Evolutionary conservation across 1,284 basidiomycete species (phyloP), one percentile per base, ranked within the genome.

Genomic region (Ceraceosorus guamensis): DNA sequence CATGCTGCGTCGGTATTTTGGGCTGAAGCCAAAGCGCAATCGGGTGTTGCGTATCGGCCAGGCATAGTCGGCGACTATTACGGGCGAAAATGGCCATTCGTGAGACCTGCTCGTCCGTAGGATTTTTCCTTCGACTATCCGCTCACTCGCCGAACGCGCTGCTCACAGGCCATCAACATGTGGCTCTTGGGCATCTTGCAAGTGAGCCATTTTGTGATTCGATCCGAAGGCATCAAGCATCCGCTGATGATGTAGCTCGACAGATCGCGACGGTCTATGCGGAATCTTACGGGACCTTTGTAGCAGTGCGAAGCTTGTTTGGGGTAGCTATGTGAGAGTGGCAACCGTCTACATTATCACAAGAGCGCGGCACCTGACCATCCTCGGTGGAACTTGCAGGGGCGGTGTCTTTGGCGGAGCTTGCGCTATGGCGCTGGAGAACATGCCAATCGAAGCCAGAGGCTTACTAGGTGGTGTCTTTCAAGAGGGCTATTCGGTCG

Each of bases 401-500:
- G 61, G 63, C 1, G 63, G 63, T 33, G 59, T 66, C 13, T 66
- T 56, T n/a, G 63, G 66, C 5, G 55, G 48, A 0, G 62, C 65
- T 7, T 46, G 48, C 4, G 47, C 55, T 1, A 61, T 63, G 54
- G 57, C 62, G 1, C 50, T 70, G 1, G 67, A 70, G 37, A 61
- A 51, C 50, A 61, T 68, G 31, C 64, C 64, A 10, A 18, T n/a
- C n/a, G 63, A 62, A 30, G 59, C 64, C 5, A 51, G 67, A 24
- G 67, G 67, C 57, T 59, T 70, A 18, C 48, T 66, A 35, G 53
- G 50, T 10, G 67, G 67, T 53, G 59, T 70, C 53, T 60, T 65
- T 51, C 67, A 70, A 52, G 61, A 66, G 37, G 66, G 67, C 13
- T 67, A 66, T 55, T 53, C 52, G 16, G 55, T 67, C 35, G 66